Base-by-base conservation (phyloP, 2,329 filamentous ascomycete genomes). In the Talaromyces funiculosus region DNA sequence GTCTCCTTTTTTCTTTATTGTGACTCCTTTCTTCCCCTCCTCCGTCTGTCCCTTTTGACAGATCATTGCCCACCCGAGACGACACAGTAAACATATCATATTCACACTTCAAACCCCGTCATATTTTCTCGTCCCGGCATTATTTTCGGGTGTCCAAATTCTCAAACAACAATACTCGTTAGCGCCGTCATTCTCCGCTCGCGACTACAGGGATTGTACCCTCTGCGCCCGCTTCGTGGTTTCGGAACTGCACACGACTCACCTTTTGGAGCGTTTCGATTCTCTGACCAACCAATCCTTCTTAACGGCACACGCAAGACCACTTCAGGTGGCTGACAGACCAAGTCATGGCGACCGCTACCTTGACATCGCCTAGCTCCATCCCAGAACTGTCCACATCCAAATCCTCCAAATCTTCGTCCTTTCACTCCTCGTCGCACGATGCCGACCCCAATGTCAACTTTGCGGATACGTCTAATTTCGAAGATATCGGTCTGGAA, bases 401-500 rank as follows among this genome's bases (percentile, higher is more conserved):
- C 63, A 95, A 93, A 75, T 94, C 90, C 64, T 96, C 90, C 65
- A 95, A 94, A 76, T 92, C 91, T 29, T 95, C 90, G 4, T 96
- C 91, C 54, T 89, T 93, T 69, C 88, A 88, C 67, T 96, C 92
- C 38, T 96, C 92, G 42, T 86, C 84, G 63, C 88, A 87, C 57
- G 79, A 85, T 68, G 88, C 91, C 68, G 89, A 90, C 67, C 75
- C 77, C 26, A 86, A 87, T 69, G 84, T 82, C 66, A 82, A 86
- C 55, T 78, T 90, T 49, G 82, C 86, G 57, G 90, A 96, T 70
- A 84, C 88, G 61, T 86, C 86, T 64, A 87, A 97, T 73, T 97
- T 97, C 69, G 93, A 97, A 73, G 93, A 97, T 65, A 96, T 97
- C 72, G 90, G 89, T 12, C 84, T 97, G 31, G 88, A 92, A 62